Percentiles rank a stretch among this genome's conserved stretches.
phyloP scores from a whole-genome alignment of 1,284 basidiomycete species.

The Irpex sp. region DNA sequence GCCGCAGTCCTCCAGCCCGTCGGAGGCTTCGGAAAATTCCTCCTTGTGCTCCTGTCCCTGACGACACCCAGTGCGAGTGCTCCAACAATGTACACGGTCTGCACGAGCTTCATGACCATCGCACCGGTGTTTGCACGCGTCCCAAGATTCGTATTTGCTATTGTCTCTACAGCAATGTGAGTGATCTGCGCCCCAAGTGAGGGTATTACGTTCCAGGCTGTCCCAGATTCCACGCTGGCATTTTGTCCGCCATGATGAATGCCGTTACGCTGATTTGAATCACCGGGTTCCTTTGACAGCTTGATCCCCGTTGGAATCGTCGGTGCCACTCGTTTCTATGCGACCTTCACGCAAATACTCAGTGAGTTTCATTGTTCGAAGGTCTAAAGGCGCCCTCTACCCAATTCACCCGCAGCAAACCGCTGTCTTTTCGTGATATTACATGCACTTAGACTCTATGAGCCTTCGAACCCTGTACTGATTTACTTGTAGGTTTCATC shows the following conservation, averaged over 20 bases:
- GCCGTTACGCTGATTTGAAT: neutral
- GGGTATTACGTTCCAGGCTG: too few species aligned
- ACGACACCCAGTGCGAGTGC: constrained; percentile 57
- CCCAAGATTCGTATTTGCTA: constrained; percentile 71
- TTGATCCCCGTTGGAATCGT: constrained; percentile 58
- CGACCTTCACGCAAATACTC: constrained; percentile 52
- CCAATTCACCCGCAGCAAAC: too few species aligned
- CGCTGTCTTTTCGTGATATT: too few species aligned
- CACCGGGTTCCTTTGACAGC: constrained; percentile 25
- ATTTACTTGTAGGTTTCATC: constrained; percentile 35
- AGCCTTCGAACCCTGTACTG: neutral
- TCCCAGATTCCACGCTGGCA: neutral
- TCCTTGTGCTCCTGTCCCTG: constrained; percentile 55
- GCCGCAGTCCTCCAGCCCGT: constrained; percentile 40
- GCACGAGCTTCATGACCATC: constrained; percentile 70
- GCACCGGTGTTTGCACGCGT: constrained; percentile 51
- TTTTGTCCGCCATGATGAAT: neutral
- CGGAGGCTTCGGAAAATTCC: constrained; percentile 53
- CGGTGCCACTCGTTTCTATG: constrained; percentile 55
- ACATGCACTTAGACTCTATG: too few species aligned
- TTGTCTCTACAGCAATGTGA: constrained; percentile 70
- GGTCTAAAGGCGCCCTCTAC: neutral
- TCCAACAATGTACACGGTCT: constrained; percentile 76
- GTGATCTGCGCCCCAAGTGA: constrained; percentile 14
- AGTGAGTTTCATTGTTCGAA: constrained; percentile 31